phyloP scores from a whole-genome alignment of 768 basidiomycete species.

The Steccherinum ochraceum region DNA sequence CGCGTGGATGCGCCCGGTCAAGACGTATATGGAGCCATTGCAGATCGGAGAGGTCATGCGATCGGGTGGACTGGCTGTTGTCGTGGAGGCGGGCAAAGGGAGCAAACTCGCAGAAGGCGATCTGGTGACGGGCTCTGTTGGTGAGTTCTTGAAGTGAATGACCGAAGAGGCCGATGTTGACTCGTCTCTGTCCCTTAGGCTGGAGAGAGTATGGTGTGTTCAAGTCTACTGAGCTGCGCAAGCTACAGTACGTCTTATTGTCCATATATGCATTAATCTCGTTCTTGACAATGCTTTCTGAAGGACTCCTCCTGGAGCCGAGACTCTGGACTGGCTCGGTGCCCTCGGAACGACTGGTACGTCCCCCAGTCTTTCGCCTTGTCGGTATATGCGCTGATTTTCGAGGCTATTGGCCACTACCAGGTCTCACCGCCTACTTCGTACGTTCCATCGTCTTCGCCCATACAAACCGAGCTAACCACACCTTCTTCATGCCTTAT shows the following conservation, averaged over 20 bases:
- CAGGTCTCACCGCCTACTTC: slow-evolving; percentile 87
- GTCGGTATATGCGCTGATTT: too few relatives aligned
- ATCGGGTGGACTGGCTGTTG: slow-evolving; percentile 53
- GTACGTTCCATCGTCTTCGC: slow-evolving; percentile 88
- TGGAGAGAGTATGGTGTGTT: slow-evolving; percentile 74
- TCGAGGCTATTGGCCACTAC: neutral
- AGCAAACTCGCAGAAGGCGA: slow-evolving; percentile 60
- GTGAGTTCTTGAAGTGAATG: slow-evolving; percentile 31
- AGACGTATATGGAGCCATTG: slow-evolving; percentile 62
- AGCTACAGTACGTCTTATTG: slow-evolving; percentile 44
- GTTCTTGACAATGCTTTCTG: too few relatives aligned
- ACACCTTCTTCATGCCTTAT: neutral
- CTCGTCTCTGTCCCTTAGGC: slow-evolving; percentile 33
- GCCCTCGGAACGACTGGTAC: slow-evolving; percentile 70
- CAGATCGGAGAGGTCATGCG: slow-evolving; percentile 63
- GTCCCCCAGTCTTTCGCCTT: slow-evolving; percentile 15
- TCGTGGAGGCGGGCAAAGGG: slow-evolving; percentile 52
- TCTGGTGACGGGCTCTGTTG: slow-evolving; percentile 53
- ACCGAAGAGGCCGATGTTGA: neutral
- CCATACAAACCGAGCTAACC: slow-evolving; percentile 17
- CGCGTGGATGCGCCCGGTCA: slow-evolving; percentile 65
- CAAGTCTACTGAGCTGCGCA: slow-evolving; percentile 43
- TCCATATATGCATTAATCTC: neutral
- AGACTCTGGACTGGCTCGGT: slow-evolving; percentile 74
- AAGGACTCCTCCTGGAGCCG: slow-evolving; percentile 54